Evolutionary conservation across 352 stramenopile species (phyloP).

Genomic region (Phytophthora tentaculata): DNA sequence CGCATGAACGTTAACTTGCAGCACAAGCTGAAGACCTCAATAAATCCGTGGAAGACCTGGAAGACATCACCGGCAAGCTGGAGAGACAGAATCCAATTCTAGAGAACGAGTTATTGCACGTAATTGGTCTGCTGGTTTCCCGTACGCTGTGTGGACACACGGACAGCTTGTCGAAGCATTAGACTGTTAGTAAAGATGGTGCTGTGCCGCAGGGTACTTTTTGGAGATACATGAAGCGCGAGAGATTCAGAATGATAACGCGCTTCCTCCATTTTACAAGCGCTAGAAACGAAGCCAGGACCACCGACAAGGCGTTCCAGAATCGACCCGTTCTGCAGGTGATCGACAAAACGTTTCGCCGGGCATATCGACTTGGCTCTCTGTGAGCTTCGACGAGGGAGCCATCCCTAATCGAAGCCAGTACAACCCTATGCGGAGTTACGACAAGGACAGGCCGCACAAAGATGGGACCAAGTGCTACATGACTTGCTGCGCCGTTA

Average conservation of each 20-base stretch:
- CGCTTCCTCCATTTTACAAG: conserved; percentile 21
- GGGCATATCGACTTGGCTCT: conserved; percentile 5
- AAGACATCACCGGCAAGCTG: neutral
- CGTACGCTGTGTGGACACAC: neutral
- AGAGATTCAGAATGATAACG: conserved; percentile 18
- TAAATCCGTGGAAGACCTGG: neutral
- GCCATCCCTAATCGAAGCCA: conserved; percentile 18
- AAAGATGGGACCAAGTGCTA: conserved; percentile 29
- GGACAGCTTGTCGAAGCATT: neutral
- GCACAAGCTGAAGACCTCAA: neutral
- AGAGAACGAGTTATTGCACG: neutral
- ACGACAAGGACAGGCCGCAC: conserved; percentile 23
- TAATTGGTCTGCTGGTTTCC: neutral
- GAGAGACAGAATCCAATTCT: neutral
- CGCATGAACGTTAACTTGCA: neutral
- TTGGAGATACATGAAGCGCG: neutral
- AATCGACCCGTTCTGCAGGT: conserved; percentile 4
- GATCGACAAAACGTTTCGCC: conserved; percentile 20
- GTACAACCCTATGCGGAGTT: conserved; percentile 21
- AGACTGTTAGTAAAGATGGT: neutral
- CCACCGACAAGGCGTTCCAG: conserved; percentile 21
- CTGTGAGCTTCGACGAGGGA: conserved; percentile 19
- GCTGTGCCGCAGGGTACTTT: neutral
- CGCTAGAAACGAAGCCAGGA: neutral
- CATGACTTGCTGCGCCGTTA: conserved; percentile 23